phyloP scores from a whole-genome alignment of 371 early-diverging fungal species.

The Enterocytospora artemiae region DNA sequence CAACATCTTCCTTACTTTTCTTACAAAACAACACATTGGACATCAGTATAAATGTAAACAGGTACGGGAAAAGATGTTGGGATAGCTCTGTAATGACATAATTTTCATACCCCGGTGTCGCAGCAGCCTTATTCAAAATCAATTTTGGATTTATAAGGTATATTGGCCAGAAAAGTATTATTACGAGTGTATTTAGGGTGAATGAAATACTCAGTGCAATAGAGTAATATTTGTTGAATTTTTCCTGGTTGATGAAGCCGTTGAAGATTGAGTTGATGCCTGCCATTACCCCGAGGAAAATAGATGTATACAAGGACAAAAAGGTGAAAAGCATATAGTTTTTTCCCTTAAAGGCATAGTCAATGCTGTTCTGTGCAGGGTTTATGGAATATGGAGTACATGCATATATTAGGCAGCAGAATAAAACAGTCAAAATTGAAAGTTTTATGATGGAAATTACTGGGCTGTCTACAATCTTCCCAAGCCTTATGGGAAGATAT shows the following conservation, averaged over 20 bases:
- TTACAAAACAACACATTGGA: background rate
- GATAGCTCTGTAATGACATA: conserved; percentile 10
- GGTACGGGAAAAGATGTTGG: conserved; percentile 9
- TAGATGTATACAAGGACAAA: conserved; percentile 11
- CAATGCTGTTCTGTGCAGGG: background rate
- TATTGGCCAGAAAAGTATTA: conserved; percentile 5
- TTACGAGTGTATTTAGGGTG: background rate
- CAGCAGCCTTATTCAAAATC: background rate
- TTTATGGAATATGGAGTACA: conserved; percentile 11
- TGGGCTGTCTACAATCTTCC: too few relatives aligned
- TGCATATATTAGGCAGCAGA: conserved; percentile 5
- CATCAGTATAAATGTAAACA: background rate
- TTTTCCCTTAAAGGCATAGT: background rate
- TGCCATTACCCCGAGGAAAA: too few relatives aligned
- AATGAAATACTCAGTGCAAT: too few relatives aligned
- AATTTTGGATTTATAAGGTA: conserved; percentile 10
- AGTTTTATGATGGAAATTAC: too few relatives aligned
- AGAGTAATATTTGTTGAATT: too few relatives aligned
- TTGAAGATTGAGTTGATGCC: too few relatives aligned
- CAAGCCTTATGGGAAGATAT: too few relatives aligned
- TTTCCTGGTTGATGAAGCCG: too few relatives aligned
- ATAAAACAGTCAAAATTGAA: too few relatives aligned
- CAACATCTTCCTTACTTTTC: background rate
- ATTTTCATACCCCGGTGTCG: conserved; percentile 12
- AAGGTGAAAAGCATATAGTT: conserved; percentile 7